Evolutionary conservation across 441 rosid genomes (phyloP).

Genomic region (Mallotus japonicus): DNA sequence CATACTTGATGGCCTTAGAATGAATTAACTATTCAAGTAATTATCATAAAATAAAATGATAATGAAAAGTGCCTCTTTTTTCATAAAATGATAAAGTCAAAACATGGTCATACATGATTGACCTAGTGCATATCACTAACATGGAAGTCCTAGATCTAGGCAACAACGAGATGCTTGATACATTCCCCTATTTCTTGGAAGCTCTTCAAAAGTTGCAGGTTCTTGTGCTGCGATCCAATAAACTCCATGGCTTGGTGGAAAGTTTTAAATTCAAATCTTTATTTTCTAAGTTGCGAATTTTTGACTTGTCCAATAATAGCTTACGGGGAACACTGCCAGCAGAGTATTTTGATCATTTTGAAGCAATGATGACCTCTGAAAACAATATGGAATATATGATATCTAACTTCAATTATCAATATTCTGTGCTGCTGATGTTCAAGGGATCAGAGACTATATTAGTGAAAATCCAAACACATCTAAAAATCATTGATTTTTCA

Average conservation of each 20-base stretch:
- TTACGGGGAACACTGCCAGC: conserved; percentile 17
- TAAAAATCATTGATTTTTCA: conserved; percentile 2
- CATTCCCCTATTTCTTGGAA: conserved; percentile 13
- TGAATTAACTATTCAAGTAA: no score
- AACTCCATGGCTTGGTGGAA: conserved; percentile 2
- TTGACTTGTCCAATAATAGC: conserved; percentile 19
- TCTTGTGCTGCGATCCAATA: background rate
- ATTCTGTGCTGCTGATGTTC: background rate
- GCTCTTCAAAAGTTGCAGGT: background rate
- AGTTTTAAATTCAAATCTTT: background rate
- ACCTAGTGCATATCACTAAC: no score
- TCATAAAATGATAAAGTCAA: no score
- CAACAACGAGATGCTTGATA: background rate
- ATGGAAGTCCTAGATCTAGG: no score
- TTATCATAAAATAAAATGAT: no score
- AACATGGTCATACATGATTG: no score
- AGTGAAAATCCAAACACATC: background rate
- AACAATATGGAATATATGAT: background rate
- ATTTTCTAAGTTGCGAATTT: conserved; percentile 4
- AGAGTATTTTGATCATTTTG: background rate
- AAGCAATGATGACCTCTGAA: no score
- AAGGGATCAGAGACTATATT: background rate
- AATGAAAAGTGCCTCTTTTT: no score
- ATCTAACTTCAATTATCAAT: background rate
- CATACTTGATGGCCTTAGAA: no score